Evolutionary conservation across 2,329 filamentous ascomycete species (phyloP).

Genomic region (Colletotrichum tropicale): DNA sequence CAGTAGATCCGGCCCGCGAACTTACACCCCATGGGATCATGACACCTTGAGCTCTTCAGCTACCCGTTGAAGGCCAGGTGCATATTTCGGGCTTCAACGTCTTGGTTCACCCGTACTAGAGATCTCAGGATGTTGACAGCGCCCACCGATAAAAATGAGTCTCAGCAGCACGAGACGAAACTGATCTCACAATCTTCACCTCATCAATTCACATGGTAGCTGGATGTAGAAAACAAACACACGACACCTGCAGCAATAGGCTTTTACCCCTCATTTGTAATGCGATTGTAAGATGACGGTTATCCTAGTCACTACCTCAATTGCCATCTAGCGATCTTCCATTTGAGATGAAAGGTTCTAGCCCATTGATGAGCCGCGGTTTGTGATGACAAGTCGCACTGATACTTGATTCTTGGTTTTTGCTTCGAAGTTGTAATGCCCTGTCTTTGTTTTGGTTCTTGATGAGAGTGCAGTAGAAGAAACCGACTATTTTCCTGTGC

Average conservation of each 20-base stretch:
- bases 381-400: neutral
- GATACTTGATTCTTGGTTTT: neutral
- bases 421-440: neutral
- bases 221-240: neutral
- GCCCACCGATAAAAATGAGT: neutral
- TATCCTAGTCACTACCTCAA: neutral
- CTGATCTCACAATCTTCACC: neutral
- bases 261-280: neutral
- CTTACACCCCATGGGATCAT: neutral
- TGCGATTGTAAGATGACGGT: neutral
- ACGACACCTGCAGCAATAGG: neutral
- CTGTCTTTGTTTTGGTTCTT: neutral
- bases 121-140: neutral
- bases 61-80: neutral
- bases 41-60: neutral
- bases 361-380: neutral
- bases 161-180: neutral
- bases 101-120: neutral
- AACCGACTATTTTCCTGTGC: too few relatives aligned
- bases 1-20: neutral
- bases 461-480: neutral
- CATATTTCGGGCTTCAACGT: neutral
- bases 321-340: neutral
- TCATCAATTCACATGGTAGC: neutral
- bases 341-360: neutral